Evolutionary conservation across 2,329 filamentous ascomycete species (phyloP).

Genomic region (Ciborinia camelliae): DNA sequence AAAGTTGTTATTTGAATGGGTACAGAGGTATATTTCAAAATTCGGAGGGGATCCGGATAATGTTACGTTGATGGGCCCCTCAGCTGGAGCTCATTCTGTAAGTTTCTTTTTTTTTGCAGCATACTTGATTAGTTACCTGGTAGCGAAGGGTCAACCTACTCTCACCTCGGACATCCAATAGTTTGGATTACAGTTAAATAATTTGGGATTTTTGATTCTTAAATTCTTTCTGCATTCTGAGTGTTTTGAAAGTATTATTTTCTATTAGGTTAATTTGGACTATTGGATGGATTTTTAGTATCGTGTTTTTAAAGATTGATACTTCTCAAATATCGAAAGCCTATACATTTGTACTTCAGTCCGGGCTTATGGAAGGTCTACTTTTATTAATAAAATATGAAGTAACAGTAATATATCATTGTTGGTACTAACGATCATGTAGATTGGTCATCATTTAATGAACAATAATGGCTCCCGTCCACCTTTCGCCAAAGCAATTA

Average conservation of each 20-base stretch:
- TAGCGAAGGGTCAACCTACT: neutral
- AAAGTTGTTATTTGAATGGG: conserved; percentile 56
- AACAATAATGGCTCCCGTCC: conserved; percentile 40
- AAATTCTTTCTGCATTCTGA: neutral
- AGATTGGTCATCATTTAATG: conserved; percentile 68
- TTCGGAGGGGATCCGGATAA: conserved; percentile 59
- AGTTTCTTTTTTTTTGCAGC: conserved; percentile 24
- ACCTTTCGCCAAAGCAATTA: conserved; percentile 52
- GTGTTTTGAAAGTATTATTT: neutral
- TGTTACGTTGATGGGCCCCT: conserved; percentile 60
- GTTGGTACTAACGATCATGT: conserved; percentile 9
- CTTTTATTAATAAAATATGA: no score
- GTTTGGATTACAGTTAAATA: neutral
- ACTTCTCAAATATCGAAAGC: neutral
- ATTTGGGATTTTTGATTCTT: neutral
- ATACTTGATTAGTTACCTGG: neutral
- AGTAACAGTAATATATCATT: neutral
- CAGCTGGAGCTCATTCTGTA: conserved; percentile 61
- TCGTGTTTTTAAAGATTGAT: neutral
- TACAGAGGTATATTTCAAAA: conserved; percentile 53
- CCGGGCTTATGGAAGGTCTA: neutral
- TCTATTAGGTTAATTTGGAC: neutral
- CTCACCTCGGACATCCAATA: neutral
- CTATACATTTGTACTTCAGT: neutral
- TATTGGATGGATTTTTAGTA: neutral